Conservation (phyloP, 768 basidiomycete genomes). For the Boletus sp. region DNA sequence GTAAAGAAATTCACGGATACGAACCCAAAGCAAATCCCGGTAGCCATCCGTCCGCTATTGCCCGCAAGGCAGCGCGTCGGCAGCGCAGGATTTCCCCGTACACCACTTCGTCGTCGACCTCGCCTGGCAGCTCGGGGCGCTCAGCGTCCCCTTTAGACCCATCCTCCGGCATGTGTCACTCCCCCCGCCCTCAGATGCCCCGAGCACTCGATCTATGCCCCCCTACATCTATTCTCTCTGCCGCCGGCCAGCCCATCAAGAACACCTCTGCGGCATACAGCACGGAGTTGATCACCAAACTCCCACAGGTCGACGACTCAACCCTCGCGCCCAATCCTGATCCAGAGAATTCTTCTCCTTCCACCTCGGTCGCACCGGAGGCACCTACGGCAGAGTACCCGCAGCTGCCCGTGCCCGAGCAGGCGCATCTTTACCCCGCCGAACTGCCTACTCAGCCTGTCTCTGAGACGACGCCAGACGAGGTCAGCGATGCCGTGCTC, state of each 20-base stretch:
- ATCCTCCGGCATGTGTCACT: not conserved
- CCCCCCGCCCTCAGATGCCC: not conserved
- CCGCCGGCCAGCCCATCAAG: not conserved
- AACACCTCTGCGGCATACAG: not conserved
- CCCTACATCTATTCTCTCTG: not conserved
- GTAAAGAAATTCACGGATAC: conserved; percentile 17
- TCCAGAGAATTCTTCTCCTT: too few relatives aligned
- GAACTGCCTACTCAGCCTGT: not conserved
- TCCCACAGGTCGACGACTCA: not conserved
- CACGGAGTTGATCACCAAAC: not conserved
- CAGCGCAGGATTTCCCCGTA: conserved; percentile 6
- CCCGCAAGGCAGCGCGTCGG: not conserved
- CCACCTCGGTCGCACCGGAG: not conserved
- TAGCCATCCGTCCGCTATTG: not conserved
- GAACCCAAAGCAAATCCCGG: conserved; percentile 4
- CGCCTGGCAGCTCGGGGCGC: not conserved
- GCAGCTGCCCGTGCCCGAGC: not conserved
- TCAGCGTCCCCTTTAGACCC: not conserved
- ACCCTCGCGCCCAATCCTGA: not conserved
- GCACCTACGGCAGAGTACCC: not conserved
- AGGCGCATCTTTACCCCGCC: too few relatives aligned
- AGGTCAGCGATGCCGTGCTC: not conserved
- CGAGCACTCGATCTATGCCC: not conserved
- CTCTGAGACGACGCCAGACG: too few relatives aligned
- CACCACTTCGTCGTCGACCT: not conserved